Conservation (phyloP, 1,284 basidiomycete species). For the Pyrrhoderma lamaoense region DNA sequence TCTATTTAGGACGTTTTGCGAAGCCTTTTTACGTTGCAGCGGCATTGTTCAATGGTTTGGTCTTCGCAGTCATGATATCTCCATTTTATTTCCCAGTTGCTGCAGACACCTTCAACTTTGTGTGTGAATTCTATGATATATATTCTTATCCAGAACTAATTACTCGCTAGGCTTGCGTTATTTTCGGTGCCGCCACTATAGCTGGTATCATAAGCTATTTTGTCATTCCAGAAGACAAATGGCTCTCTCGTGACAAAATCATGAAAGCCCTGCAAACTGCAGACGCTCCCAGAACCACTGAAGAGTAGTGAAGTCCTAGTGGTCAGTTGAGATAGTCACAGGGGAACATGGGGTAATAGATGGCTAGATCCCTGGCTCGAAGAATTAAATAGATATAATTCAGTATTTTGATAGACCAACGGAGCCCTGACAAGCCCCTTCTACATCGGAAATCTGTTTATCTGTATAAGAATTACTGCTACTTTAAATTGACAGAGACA, state of each 20-base stretch:
- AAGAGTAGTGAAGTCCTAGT: too few species aligned
- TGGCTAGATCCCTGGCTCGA: too few species aligned
- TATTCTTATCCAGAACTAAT: slow-evolving; percentile 16
- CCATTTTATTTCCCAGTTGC: slow-evolving; percentile 78
- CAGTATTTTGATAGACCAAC: slow-evolving; percentile 38
- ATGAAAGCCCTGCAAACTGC: slow-evolving; percentile 37
- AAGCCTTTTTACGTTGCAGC: slow-evolving; percentile 63
- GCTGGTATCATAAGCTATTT: slow-evolving; percentile 72
- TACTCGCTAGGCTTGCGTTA: slow-evolving; percentile 53
- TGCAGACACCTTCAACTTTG: slow-evolving; percentile 72
- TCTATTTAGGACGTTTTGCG: slow-evolving; percentile 57
- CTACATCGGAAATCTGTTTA: slow-evolving; percentile 68
- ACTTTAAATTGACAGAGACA: slow-evolving; percentile 1
- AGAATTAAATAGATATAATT: too few species aligned
- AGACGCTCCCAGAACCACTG: slow-evolving; percentile 20
- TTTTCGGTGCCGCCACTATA: slow-evolving; percentile 69
- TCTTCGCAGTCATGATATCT: slow-evolving; percentile 53
- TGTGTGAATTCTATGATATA: slow-evolving; percentile 31
- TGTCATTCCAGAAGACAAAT: slow-evolving; percentile 66
- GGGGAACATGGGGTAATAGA: too few species aligned
- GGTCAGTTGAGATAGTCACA: too few species aligned
- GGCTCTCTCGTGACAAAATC: slow-evolving; percentile 62
- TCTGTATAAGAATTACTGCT: slow-evolving; percentile 5
- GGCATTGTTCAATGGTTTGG: slow-evolving; percentile 60
- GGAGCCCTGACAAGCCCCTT: slow-evolving; percentile 77